Conservation (phyloP, 2,329 filamentous ascomycete species). For the Ceratocystis smalleyi region DNA sequence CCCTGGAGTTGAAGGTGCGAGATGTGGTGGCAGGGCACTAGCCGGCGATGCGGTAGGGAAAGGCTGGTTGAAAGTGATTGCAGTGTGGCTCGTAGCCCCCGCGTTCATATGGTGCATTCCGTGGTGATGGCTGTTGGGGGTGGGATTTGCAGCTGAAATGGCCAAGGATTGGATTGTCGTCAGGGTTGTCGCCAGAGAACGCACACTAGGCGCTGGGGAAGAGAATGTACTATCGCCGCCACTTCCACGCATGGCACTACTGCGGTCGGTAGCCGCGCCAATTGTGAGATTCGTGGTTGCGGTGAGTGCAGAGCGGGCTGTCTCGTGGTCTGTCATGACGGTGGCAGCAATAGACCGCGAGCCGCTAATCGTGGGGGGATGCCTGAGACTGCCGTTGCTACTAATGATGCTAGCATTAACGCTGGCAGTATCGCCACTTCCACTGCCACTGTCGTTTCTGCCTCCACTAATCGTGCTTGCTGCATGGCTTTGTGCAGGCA, state of each 20-base stretch:
- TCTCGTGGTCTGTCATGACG: slow-evolving; percentile 68
- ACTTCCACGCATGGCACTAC: slow-evolving; percentile 34
- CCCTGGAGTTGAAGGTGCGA: slow-evolving; percentile 35
- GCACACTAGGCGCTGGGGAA: slow-evolving; percentile 64
- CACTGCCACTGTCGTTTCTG: slow-evolving; percentile 21
- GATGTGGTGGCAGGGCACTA: slow-evolving; percentile 57
- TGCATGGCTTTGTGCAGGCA: slow-evolving; percentile 20
- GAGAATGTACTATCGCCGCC: slow-evolving; percentile 67
- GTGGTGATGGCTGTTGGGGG: slow-evolving; percentile 30
- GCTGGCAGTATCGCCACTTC: slow-evolving; percentile 11
- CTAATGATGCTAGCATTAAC: slow-evolving; percentile 16
- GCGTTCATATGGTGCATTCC: slow-evolving; percentile 23
- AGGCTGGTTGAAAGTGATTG: slow-evolving; percentile 47
- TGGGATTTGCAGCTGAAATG: slow-evolving; percentile 22
- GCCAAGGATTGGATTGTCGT: slow-evolving; percentile 66
- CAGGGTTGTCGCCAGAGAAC: slow-evolving; percentile 66
- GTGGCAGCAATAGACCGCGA: slow-evolving; percentile 64
- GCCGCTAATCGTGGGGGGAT: slow-evolving; percentile 33
- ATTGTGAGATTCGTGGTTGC: slow-evolving; percentile 55
- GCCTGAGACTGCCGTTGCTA: slow-evolving; percentile 24
- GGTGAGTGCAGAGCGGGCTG: slow-evolving; percentile 51
- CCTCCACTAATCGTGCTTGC: slow-evolving; percentile 37
- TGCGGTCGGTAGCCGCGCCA: slow-evolving; percentile 44
- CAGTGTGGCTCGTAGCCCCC: slow-evolving; percentile 26
- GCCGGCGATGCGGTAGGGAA: slow-evolving; percentile 49